A percentile compares a stretch with the other conserved stretches of the same genome.
Conservation (phyloP, 2,329 filamentous ascomycete genomes). For the Cryphonectria radicalis region DNA sequence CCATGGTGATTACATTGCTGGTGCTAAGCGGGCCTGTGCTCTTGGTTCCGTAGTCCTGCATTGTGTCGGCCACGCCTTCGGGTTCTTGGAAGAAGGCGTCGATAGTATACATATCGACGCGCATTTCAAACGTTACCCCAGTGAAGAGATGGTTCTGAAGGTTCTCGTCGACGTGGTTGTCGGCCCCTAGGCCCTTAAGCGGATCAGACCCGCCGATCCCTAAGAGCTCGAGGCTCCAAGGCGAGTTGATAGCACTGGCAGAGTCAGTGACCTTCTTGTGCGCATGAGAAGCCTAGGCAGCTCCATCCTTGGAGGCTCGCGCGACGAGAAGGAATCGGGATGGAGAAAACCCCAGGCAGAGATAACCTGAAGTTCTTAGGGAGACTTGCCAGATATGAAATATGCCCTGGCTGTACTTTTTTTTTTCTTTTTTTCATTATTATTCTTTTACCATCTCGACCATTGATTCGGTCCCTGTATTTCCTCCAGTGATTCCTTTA, state of each 20-base stretch:
- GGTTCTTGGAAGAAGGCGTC: conserved; percentile 23
- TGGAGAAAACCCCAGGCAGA: no score
- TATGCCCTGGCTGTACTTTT: no score
- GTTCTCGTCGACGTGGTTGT: conserved; percentile 36
- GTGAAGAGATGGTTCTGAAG: conserved; percentile 24
- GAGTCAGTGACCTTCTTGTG: conserved; percentile 33
- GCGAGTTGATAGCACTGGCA: conserved; percentile 33
- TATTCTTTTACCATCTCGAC: no score
- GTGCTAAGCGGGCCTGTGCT: conserved; percentile 19
- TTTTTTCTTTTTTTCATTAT: no score
- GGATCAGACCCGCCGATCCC: conserved; percentile 33
- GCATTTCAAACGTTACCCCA: conserved; percentile 2
- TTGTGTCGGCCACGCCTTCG: conserved; percentile 16
- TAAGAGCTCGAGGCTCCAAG: conserved; percentile 35
- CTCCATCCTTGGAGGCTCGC: conserved; percentile 3
- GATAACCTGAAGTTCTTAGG: no score
- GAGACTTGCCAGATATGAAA: no score
- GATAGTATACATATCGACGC: conserved; percentile 15
- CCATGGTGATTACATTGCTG: conserved; percentile 32
- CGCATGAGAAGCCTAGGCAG: not conserved
- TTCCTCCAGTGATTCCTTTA: no score
- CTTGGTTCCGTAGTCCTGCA: conserved; percentile 18
- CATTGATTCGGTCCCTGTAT: no score
- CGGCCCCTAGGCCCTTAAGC: conserved; percentile 28
- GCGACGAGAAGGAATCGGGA: not conserved